Evolutionary conservation across 129 eudicot species (phyloP).

Genomic region (Erigeron canadensis): DNA sequence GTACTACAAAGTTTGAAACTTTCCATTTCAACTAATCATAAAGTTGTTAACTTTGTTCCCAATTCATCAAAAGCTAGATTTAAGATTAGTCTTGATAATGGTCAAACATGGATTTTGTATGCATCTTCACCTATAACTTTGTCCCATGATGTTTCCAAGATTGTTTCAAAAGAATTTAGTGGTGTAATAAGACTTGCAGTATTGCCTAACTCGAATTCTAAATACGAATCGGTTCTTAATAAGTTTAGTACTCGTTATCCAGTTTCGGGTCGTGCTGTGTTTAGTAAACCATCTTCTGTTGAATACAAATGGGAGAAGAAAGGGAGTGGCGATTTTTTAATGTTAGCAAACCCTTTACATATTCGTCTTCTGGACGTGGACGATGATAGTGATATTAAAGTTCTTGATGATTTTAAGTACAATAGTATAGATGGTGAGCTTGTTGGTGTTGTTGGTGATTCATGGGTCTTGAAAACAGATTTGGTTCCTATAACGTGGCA

Average conservation of each 20-base stretch:
- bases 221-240: constrained; percentile 50
- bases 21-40: constrained; percentile 57
- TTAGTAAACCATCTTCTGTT: constrained; percentile 45
- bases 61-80: constrained; percentile 49
- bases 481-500: constrained; percentile 82
- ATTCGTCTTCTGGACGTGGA: constrained; percentile 39
- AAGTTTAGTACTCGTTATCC: constrained; percentile 77
- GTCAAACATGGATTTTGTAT: constrained; percentile 80
- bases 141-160: constrained; percentile 39
- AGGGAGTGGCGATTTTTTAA: constrained; percentile 72
- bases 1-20: constrained; percentile 28
- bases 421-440: constrained; percentile 86
- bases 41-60: constrained; percentile 41
- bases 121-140: constrained; percentile 56
- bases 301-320: constrained; percentile 64
- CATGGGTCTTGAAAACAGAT: constrained; percentile 70
- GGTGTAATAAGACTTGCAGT: constrained; percentile 67
- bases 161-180: constrained; percentile 45
- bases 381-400: constrained; percentile 32
- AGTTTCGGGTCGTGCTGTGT: constrained; percentile 55
- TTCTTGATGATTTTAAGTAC: constrained; percentile 65
- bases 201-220: constrained; percentile 37
- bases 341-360: constrained; percentile 54
- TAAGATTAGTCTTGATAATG: constrained; percentile 53
- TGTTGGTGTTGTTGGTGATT: constrained; percentile 83